These are phyloP conservation scores for Solidago caesia DNA, from an alignment of 129 eudicot species.

Conservation along the genomic window DNA sequence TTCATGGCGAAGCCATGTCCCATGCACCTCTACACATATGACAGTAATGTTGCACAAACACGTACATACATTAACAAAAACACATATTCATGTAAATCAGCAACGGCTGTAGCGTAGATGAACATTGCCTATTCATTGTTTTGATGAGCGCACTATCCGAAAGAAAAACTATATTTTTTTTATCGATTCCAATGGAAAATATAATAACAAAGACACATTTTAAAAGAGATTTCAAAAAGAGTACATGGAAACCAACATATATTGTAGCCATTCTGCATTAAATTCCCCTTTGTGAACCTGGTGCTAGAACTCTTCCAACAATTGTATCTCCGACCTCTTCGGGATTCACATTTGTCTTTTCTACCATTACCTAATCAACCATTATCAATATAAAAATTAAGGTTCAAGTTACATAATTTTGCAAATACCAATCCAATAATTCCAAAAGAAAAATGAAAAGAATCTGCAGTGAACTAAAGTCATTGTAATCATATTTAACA, in stretches of 20 bases:
- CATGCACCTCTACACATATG: too few relatives aligned
- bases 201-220: not conserved
- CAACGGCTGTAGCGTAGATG: constrained; percentile 93
- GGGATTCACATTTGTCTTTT: constrained; percentile 64
- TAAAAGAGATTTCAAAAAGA: not conserved
- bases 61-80: too few relatives aligned
- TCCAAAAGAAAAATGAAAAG: not conserved
- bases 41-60: too few relatives aligned
- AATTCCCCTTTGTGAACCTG: constrained; percentile 74
- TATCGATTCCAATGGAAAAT: not conserved
- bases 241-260: constrained; percentile 84
- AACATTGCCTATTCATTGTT: constrained; percentile 91
- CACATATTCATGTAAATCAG: constrained; percentile 41
- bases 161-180: not conserved
- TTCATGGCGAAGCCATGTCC: too few relatives aligned
- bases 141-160: constrained; percentile 73
- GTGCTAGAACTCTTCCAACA: constrained; percentile 82
- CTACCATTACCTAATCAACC: constrained; percentile 56
- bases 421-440: not conserved
- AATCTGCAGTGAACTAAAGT: not conserved
- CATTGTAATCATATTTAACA: too few relatives aligned
- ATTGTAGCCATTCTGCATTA: constrained; percentile 85
- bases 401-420: not conserved
- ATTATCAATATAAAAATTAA: not conserved
- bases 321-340: constrained; percentile 74